Evolutionary conservation across 176 grass and related monocot species (phyloP).

Genomic region (Tillandsia leiboldiana): DNA sequence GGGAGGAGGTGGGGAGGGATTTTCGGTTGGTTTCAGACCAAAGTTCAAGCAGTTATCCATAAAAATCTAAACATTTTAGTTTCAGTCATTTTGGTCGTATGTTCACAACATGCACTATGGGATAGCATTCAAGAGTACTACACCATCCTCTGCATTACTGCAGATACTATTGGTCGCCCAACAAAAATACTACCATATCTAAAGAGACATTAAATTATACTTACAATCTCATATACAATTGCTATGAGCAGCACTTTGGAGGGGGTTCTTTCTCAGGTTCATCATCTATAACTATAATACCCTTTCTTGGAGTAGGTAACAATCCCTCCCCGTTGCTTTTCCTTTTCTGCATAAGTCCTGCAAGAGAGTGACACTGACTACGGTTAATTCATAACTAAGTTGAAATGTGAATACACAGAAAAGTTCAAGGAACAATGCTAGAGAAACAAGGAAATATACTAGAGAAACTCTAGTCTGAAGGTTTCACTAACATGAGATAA

Average conservation of each 20-base stretch:
- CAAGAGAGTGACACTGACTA: neutral
- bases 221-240: neutral
- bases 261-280: conserved; percentile 57
- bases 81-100: too few species aligned
- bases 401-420: neutral
- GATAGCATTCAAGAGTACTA: neutral
- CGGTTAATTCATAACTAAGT: too few species aligned
- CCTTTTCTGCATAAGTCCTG: conserved; percentile 58
- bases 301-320: conserved; percentile 33
- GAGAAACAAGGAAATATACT: neutral
- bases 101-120: too few species aligned
- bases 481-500: too few species aligned
- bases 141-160: neutral
- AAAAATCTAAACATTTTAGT: too few species aligned
- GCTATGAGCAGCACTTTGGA: conserved; percentile 69
- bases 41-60: too few species aligned
- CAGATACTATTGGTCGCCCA: neutral
- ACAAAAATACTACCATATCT: neutral
- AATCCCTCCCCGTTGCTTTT: conserved; percentile 34
- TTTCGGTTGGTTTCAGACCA: too few species aligned
- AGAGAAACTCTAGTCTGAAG: too few species aligned
- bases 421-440: neutral
- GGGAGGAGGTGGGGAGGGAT: too few species aligned
- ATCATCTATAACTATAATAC: conserved; percentile 57
- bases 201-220: neutral